Base-by-base conservation (phyloP, 768 basidiomycete genomes). In the Neoboletus subvelutipes region DNA sequence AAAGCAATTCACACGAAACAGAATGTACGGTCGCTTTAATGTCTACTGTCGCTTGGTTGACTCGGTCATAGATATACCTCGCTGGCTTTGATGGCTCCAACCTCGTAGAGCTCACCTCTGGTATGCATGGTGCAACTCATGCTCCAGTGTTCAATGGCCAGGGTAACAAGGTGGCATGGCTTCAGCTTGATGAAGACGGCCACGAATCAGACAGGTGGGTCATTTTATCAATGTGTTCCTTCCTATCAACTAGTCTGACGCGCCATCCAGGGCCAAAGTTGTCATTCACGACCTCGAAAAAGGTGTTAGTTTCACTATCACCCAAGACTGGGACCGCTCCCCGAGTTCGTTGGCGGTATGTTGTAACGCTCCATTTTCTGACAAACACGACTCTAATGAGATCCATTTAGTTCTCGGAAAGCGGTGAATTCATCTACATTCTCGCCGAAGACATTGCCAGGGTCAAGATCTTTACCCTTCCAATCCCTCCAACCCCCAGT, bases 1-100 rank as follows among this genome's bases (percentile, higher is more conserved):
- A 79, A 82, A 42, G 89, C 94, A 0, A 85, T 79, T 80, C 94
- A 98, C 72, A 98, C 96, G 2, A 92, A 91, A 64, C 89, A 93
- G 67, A 87, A 95, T 64, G 88, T 95, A 40, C 41, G 66, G 11
- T 51, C 33, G 40, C 37, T 37, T 13, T 8, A 15, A 26, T 48
- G 7, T 37, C 26, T n/a, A 34, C 12, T 42, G 12, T 39, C 29
- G 15, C 34, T 42, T 20, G 34, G 31, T 31, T 58, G 43, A 61
- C 50, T 20, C 10, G 18, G n/a, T 51, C 24, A 45, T 53, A 91
- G 90, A 77, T 92, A 37, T 94, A 89, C 71, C 70, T 90, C 50
- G 83, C 90, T 22, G 78, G 79, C 53, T 78, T 92, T 53, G 65
- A 75, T 11, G 80, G 85, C 41, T 69, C 74, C 18, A 68, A 78